phyloP scores from a whole-genome alignment of 129 eudicot genomes.

The Tagetes patula region DNA sequence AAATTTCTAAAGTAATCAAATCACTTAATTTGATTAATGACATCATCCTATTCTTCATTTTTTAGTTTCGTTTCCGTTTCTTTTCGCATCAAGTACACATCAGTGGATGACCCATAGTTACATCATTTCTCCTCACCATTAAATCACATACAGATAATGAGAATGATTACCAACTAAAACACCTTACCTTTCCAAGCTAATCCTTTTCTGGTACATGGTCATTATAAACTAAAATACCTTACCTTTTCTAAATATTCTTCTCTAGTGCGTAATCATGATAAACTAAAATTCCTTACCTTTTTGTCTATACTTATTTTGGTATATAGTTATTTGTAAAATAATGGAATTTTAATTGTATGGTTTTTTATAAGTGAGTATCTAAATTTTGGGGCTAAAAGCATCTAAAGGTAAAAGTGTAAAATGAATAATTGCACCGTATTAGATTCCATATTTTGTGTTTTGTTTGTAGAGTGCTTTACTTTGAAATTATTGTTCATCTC shows the following conservation, averaged over 20 bases:
- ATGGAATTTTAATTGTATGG: not conserved
- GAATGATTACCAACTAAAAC: slow-evolving; percentile 17
- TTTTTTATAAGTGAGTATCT: not conserved
- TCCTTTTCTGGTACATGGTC: not conserved
- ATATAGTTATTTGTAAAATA: not conserved
- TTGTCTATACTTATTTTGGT: not conserved
- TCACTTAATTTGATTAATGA: not conserved
- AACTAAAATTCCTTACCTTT: not conserved
- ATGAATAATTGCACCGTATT: slow-evolving; percentile 12
- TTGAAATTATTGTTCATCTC: not conserved
- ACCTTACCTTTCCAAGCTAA: not conserved
- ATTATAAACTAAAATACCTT: not conserved
- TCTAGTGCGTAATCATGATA: not conserved
- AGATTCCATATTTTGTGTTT: slow-evolving; percentile 9
- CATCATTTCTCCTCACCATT: slow-evolving; percentile 15
- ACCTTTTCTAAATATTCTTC: not conserved
- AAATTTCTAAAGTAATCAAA: not conserved
- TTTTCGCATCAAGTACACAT: not conserved
- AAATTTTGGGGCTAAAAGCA: slow-evolving; percentile 15
- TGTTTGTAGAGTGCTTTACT: not conserved
- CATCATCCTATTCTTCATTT: not conserved
- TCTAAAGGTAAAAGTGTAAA: slow-evolving; percentile 9
- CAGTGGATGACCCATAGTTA: not conserved
- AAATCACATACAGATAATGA: not conserved
- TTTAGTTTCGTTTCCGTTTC: slow-evolving; percentile 1